phyloP scores from a whole-genome alignment of 2,329 filamentous ascomycete species.

The Botrytis galanthina region DNA sequence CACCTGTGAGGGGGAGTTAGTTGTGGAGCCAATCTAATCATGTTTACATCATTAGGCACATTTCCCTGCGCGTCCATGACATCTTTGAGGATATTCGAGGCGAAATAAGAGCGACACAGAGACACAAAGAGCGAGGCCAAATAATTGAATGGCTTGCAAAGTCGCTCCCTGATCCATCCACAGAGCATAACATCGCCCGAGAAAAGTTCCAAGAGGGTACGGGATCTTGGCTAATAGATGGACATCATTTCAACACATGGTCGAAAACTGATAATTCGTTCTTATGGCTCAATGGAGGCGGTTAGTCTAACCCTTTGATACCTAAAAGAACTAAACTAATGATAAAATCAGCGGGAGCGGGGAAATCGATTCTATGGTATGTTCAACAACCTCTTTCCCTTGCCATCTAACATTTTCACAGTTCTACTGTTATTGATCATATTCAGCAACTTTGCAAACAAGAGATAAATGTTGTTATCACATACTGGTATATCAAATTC shows the following conservation, averaged over 20 bases:
- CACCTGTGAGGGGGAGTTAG: too few species aligned
- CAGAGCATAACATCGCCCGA: constrained; percentile 21
- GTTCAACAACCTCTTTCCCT: not conserved
- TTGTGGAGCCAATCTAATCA: too few species aligned
- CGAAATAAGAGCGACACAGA: not conserved
- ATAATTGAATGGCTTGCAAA: not conserved
- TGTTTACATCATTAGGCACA: not conserved
- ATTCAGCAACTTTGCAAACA: constrained; percentile 14
- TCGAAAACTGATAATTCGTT: constrained; percentile 14
- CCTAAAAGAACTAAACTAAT: not conserved
- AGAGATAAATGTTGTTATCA: constrained; percentile 1
- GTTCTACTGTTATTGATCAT: constrained; percentile 23
- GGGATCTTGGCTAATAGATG: constrained; percentile 25
- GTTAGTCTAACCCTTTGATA: not conserved
- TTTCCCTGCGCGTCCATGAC: not conserved
- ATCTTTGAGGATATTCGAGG: not conserved
- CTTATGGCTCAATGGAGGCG: constrained; percentile 24
- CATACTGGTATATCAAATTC: constrained; percentile 27
- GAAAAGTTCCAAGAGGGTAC: constrained; percentile 21
- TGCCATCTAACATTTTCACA: not conserved
- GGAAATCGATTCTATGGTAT: constrained; percentile 24
- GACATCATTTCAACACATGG: constrained; percentile 17
- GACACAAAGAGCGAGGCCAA: not conserved
- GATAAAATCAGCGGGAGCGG: constrained; percentile 16
- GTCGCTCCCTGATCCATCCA: constrained; percentile 20